Conservation (phyloP, 768 basidiomycete species). For the Amanita muscaria region DNA sequence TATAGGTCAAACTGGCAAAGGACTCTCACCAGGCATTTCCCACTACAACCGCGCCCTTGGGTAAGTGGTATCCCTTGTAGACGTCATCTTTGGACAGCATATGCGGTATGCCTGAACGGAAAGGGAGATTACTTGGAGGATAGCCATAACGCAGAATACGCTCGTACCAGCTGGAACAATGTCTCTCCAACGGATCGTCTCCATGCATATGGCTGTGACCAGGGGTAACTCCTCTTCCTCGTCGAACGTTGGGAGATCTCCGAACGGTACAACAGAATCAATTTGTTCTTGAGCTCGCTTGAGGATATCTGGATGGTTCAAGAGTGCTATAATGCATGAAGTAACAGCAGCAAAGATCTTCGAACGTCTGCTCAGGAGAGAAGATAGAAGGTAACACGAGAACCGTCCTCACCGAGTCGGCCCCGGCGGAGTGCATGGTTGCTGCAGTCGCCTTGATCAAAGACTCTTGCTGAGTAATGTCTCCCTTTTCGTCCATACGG, state of each 20-base stretch:
- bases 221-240: constrained; percentile 44
- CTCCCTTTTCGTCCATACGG: constrained; percentile 5
- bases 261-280: constrained; percentile 30
- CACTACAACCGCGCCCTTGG: constrained; percentile 39
- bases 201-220: constrained; percentile 34
- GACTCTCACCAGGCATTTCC: constrained; percentile 37
- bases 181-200: constrained; percentile 40
- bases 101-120: constrained; percentile 38
- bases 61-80: constrained; percentile 35
- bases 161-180: constrained; percentile 36
- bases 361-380: background rate
- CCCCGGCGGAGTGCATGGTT: constrained; percentile 17
- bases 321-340: background rate
- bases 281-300: constrained; percentile 45
- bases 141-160: background rate
- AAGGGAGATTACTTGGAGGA: background rate
- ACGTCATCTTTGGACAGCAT: constrained; percentile 35
- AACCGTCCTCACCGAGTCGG: constrained; percentile 14
- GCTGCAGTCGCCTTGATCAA: constrained; percentile 17
- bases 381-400: no score
- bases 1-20: no score
- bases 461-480: constrained; percentile 12
- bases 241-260: constrained; percentile 28
- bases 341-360: background rate
- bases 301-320: constrained; percentile 31